A percentile compares a stretch with the other conserved stretches of the same genome.
Conservation (phyloP, 257 asterid genomes). For the Cynanchum wilfordii region DNA sequence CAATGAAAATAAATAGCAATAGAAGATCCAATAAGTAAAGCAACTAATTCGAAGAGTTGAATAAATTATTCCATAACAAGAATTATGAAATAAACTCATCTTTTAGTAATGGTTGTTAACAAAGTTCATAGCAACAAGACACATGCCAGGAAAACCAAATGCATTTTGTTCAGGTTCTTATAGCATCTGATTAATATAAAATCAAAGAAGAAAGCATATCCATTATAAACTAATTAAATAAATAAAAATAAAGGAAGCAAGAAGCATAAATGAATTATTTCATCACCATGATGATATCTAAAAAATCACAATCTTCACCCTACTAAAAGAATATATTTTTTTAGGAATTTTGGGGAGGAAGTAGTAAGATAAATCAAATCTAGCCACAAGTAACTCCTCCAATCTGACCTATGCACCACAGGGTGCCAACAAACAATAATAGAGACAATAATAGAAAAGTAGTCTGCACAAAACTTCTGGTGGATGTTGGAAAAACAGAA, state of each 20-base stretch:
- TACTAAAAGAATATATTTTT: not conserved
- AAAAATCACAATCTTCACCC: not conserved
- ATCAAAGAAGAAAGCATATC: not conserved
- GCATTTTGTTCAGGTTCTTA: not conserved
- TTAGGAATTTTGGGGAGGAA: no score
- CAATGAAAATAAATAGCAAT: constrained; percentile 11
- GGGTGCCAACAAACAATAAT: not conserved
- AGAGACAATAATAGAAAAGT: no score
- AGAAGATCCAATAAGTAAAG: not conserved
- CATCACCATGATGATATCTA: not conserved
- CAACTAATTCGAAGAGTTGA: not conserved
- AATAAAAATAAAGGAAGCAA: not conserved
- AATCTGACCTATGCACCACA: not conserved
- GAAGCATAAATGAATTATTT: not conserved
- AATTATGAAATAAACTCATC: constrained; percentile 2
- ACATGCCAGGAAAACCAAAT: not conserved
- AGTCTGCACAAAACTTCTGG: not conserved
- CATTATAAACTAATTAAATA: not conserved
- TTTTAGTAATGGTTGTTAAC: not conserved
- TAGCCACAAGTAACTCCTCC: not conserved
- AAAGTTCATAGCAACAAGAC: not conserved
- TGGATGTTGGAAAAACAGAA: not conserved
- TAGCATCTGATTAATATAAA: not conserved
- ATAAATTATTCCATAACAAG: not conserved
- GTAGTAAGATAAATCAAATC: no score